Percentiles rank a stretch among this genome's conserved stretches.
phyloP scores from a whole-genome alignment of 179 eudicot species.

The Beta lomatogona region DNA sequence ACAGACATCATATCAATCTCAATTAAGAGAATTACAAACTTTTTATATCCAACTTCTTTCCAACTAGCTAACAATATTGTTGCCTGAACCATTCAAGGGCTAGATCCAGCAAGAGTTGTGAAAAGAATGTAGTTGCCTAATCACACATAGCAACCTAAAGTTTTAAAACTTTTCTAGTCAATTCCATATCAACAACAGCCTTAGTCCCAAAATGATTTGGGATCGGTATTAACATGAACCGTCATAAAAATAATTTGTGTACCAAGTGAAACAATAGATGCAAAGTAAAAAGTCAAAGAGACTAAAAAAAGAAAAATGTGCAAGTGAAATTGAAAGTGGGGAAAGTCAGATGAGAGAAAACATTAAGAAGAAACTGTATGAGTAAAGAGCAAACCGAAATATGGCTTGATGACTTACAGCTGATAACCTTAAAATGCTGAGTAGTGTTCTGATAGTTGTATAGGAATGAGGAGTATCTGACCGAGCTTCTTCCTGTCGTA shows the following conservation, averaged over 20 bases:
- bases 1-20: conserved; percentile 15
- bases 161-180: background rate
- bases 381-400: background rate
- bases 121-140: no score
- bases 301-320: no score
- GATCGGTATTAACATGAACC: no score
- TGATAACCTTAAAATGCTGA: conserved; percentile 92
- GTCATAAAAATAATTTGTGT: no score
- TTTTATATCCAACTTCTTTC: background rate
- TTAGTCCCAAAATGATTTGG: no score
- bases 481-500: conserved; percentile 95
- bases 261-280: no score
- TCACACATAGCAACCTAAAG: background rate
- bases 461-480: conserved; percentile 90
- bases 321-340: no score
- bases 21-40: background rate
- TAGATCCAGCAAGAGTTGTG: background rate
- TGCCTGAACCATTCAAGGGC: background rate
- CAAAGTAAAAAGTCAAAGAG: no score
- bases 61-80: background rate
- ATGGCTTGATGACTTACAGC: conserved; percentile 65
- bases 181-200: background rate
- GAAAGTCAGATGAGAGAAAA: no score
- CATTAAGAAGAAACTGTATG: no score
- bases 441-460: conserved; percentile 91